Evolutionary conservation across 768 basidiomycete species (phyloP).

Genomic region (Leucosporidium scottii): DNA sequence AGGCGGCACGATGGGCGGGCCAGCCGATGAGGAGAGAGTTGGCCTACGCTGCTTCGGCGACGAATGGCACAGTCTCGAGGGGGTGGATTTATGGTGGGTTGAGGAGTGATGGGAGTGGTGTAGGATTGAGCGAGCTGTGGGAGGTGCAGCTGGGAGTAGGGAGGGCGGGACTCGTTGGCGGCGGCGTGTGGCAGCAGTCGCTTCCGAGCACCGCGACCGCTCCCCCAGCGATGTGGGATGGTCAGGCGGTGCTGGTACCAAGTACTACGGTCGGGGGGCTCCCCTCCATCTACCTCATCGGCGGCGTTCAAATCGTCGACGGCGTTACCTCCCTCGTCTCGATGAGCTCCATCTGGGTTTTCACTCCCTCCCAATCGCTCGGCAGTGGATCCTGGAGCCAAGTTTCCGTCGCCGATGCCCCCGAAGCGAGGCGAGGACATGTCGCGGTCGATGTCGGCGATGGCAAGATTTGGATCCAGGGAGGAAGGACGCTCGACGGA

Average conservation of each 20-base stretch:
- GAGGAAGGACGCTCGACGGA: slow-evolving; percentile 12
- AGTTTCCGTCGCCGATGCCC: background rate
- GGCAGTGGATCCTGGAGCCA: slow-evolving; percentile 5
- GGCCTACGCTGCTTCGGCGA: slow-evolving; percentile 15
- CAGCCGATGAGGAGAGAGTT: slow-evolving; percentile 20
- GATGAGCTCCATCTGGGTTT: slow-evolving; percentile 4
- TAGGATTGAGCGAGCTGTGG: slow-evolving; percentile 19
- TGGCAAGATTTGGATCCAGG: slow-evolving; percentile 24
- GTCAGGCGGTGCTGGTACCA: slow-evolving; percentile 22
- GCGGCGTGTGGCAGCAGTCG: background rate
- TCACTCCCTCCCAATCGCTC: slow-evolving; percentile 6
- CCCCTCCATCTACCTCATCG: slow-evolving; percentile 21
- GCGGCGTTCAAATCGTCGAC: slow-evolving; percentile 6
- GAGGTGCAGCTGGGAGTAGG: slow-evolving; percentile 4
- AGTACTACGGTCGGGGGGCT: background rate
- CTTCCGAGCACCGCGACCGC: background rate
- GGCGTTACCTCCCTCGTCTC: background rate
- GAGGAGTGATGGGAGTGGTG: slow-evolving; percentile 12
- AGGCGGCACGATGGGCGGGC: background rate
- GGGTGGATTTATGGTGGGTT: slow-evolving; percentile 25
- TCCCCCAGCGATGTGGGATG: slow-evolving; percentile 23
- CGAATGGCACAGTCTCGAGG: slow-evolving; percentile 15
- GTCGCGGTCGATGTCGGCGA: slow-evolving; percentile 15
- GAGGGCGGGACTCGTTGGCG: background rate
- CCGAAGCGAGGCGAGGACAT: slow-evolving; percentile 3